A percentile compares a stretch with the other conserved stretches of the same genome.
These are phyloP conservation scores for Gastrolobium villosum DNA, from an alignment of 306 rosid species.

Conservation along the genomic window DNA sequence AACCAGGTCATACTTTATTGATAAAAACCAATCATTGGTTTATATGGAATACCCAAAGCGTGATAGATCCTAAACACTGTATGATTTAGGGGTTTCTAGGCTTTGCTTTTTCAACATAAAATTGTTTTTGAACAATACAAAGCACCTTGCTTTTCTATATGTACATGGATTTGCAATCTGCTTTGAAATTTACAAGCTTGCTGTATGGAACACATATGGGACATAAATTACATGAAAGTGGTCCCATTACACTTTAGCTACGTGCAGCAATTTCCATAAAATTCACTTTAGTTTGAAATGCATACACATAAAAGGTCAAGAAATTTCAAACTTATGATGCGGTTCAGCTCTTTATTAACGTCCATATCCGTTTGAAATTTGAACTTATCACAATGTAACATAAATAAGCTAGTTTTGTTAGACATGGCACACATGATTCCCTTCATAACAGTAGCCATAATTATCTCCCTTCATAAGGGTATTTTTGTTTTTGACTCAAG, in stretches of 20 bases:
- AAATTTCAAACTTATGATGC: neutral
- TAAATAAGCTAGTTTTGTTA: neutral
- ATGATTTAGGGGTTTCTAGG: conserved; percentile 32
- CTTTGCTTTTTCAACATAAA: conserved; percentile 33
- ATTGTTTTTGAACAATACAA: neutral
- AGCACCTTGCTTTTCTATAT: neutral
- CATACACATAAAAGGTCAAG: neutral
- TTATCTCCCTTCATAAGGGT: too few species aligned
- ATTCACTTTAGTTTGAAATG: conserved; percentile 14
- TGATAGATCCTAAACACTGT: conserved; percentile 43
- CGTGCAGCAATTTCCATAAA: conserved; percentile 5
- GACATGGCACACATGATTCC: neutral
- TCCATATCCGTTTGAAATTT: neutral
- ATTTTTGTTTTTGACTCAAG: conserved; percentile 23
- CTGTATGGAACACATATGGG: conserved; percentile 20
- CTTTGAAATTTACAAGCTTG: conserved; percentile 31
- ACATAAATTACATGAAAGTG: conserved; percentile 34
- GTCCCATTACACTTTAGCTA: conserved; percentile 22
- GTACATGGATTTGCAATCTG: conserved; percentile 43
- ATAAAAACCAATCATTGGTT: conserved; percentile 34
- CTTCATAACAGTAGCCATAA: conserved; percentile 31
- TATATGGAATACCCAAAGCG: conserved; percentile 10
- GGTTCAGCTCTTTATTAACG: neutral
- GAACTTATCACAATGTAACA: neutral
- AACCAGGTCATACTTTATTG: conserved; percentile 2